A percentile compares a stretch with the other conserved stretches of the same genome.
phyloP scores from a whole-genome alignment of 2,329 filamentous ascomycete species.

The Claviceps sp. region DNA sequence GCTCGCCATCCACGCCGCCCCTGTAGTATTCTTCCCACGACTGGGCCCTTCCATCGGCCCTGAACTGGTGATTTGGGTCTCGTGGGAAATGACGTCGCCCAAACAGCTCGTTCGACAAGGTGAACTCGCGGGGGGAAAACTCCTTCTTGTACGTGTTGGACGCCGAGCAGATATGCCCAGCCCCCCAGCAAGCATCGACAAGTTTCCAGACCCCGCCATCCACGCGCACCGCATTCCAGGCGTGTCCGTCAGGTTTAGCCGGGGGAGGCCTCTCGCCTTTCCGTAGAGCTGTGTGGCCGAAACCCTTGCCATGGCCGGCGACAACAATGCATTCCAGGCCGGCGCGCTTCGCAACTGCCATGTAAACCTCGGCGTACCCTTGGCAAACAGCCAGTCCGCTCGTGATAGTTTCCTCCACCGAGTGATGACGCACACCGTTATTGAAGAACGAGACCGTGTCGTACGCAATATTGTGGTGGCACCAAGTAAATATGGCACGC shows the following conservation, averaged over 20 bases:
- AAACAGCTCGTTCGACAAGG: conserved; percentile 61
- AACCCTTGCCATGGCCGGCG: conserved; percentile 76
- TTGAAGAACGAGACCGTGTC: conserved; percentile 70
- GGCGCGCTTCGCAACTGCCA: conserved; percentile 62
- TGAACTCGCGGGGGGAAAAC: conserved; percentile 54
- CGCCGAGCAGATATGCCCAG: conserved; percentile 48
- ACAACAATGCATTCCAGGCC: conserved; percentile 69
- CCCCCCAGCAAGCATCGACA: conserved; percentile 86
- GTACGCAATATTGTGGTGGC: conserved; percentile 86
- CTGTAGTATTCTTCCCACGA: conserved; percentile 75
- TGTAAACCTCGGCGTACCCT: conserved; percentile 77
- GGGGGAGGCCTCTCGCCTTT: conserved; percentile 54
- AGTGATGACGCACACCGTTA: conserved; percentile 50
- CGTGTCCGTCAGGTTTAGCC: conserved; percentile 52
- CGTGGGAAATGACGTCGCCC: conserved; percentile 67
- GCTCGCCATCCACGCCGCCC: conserved; percentile 40
- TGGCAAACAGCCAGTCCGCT: conserved; percentile 78
- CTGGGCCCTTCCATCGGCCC: conserved; percentile 52
- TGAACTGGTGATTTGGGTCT: conserved; percentile 57
- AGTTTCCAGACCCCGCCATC: conserved; percentile 86
- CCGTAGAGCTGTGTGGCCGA: conserved; percentile 49
- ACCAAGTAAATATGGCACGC: conserved; percentile 85
- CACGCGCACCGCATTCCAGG: conserved; percentile 87
- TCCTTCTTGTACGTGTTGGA: conserved; percentile 48
- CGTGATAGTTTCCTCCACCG: conserved; percentile 59